Conservation (phyloP, 768 basidiomycete genomes). For the Agrocybe chaxingu region DNA sequence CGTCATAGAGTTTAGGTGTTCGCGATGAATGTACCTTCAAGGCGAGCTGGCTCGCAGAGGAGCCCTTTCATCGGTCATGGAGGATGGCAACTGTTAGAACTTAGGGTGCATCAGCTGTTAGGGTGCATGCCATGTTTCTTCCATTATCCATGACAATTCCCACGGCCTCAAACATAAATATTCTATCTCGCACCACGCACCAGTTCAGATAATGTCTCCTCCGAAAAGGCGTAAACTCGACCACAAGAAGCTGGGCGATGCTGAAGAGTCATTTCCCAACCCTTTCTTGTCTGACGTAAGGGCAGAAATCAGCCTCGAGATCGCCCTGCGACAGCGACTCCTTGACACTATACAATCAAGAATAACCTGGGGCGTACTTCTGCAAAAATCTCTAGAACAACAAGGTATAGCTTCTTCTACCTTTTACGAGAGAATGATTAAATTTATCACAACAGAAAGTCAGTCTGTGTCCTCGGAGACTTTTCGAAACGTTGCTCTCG, state of each 20-base stretch:
- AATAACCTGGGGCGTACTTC: slow-evolving; percentile 44
- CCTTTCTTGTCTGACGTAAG: slow-evolving; percentile 22
- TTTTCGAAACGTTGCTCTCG: slow-evolving; percentile 38
- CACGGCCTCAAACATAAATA: not conserved
- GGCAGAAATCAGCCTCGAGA: slow-evolving; percentile 45
- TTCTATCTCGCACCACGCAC: not conserved
- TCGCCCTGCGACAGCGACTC: slow-evolving; percentile 39
- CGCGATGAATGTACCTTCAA: too few relatives aligned
- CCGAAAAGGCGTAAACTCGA: slow-evolving; percentile 8
- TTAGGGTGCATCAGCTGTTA: too few relatives aligned
- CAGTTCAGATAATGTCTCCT: slow-evolving; percentile 4
- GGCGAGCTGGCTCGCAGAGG: too few relatives aligned
- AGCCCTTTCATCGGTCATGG: too few relatives aligned
- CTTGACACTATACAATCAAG: slow-evolving; percentile 38
- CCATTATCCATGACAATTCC: too few relatives aligned
- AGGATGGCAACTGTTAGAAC: too few relatives aligned
- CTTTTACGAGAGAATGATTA: not conserved
- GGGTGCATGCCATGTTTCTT: too few relatives aligned
- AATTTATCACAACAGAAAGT: slow-evolving; percentile 2
- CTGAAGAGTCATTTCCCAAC: not conserved
- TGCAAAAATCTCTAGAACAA: slow-evolving; percentile 32
- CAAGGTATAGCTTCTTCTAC: slow-evolving; percentile 19
- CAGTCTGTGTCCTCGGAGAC: slow-evolving; percentile 21
- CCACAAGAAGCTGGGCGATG: not conserved
- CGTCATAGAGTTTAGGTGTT: too few relatives aligned